These are phyloP conservation scores for Candida frijolesensis DNA, from an alignment of 1,139 yeast species.

Conservation along the genomic window DNA sequence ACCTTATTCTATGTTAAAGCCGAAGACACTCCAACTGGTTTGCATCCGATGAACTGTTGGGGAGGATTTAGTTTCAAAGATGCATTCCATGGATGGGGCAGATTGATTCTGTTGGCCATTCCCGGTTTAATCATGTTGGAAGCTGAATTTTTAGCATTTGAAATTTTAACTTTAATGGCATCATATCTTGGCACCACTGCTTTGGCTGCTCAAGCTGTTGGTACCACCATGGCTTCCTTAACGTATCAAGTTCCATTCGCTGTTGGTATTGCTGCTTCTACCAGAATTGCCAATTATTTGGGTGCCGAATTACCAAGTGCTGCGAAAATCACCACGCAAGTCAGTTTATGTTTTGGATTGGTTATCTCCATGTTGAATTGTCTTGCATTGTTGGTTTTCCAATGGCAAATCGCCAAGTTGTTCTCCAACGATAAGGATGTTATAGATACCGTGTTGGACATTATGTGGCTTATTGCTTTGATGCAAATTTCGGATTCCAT, in stretches of 20 bases:
- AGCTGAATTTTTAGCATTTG: constrained; percentile 62
- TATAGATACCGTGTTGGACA: constrained; percentile 37
- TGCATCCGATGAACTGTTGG: constrained; percentile 50
- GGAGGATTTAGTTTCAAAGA: constrained; percentile 29
- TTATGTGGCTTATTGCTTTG: constrained; percentile 55
- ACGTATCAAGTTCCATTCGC: constrained; percentile 61
- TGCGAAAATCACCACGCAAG: constrained; percentile 49
- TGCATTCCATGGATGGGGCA: constrained; percentile 50
- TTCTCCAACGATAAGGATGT: constrained; percentile 48
- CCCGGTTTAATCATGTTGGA: constrained; percentile 63
- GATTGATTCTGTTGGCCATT: constrained; percentile 49
- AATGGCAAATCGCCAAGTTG: constrained; percentile 35
- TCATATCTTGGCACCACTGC: constrained; percentile 56
- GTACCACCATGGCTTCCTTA: constrained; percentile 55
- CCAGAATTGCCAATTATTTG: constrained; percentile 59
- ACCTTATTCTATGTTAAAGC: constrained; percentile 42
- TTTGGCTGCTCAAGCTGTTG: constrained; percentile 61
- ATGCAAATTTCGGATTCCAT: constrained; percentile 61
- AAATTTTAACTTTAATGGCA: constrained; percentile 56
- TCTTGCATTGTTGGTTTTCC: constrained; percentile 40
- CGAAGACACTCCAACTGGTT: constrained; percentile 42
- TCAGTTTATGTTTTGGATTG: constrained; percentile 48
- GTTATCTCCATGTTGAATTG: constrained; percentile 44
- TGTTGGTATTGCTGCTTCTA: constrained; percentile 60
- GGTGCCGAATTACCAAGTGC: constrained; percentile 55